Evolutionary conservation across 805 yeast genomes (phyloP).

Genomic region (Komagataella ulmi): DNA sequence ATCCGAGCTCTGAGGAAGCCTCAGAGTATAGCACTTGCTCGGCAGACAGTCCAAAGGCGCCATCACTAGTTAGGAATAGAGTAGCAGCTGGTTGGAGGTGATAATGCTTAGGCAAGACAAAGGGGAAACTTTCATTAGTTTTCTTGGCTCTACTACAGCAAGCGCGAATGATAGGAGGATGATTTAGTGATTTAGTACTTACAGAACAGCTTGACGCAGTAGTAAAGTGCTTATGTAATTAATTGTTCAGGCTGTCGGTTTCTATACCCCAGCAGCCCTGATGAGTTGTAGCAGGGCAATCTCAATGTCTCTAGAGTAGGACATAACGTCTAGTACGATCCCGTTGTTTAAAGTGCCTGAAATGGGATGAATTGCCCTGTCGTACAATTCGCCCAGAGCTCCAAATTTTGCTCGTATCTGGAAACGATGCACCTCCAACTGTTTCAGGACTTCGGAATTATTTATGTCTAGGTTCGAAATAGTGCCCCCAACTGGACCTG

Average conservation of each 20-base stretch:
- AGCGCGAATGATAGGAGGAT: neutral
- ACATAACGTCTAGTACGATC: neutral
- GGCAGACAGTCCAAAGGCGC: constrained; percentile 52
- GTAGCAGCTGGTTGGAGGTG: neutral
- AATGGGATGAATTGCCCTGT: neutral
- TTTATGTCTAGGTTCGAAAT: neutral
- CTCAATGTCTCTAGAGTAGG: neutral
- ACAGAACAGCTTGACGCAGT: too few relatives aligned
- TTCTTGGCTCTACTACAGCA: neutral
- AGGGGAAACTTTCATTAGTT: neutral
- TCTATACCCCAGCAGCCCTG: neutral
- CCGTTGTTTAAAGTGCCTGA: neutral
- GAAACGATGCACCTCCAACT: neutral
- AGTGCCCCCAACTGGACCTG: neutral
- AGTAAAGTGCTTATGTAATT: too few relatives aligned
- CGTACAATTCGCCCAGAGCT: neutral
- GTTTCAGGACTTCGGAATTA: neutral
- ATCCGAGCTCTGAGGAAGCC: constrained; percentile 37
- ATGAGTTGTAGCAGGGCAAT: neutral
- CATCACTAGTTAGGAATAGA: constrained; percentile 22
- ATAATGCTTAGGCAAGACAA: neutral
- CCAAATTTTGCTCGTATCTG: neutral
- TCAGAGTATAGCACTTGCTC: constrained; percentile 42
- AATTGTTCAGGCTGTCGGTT: neutral
- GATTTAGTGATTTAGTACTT: too few relatives aligned